A percentile compares a stretch with the other conserved stretches of the same genome.
These are phyloP conservation scores for Barnettozyma populi DNA, from an alignment of 805 yeast genomes.

Conservation along the genomic window DNA sequence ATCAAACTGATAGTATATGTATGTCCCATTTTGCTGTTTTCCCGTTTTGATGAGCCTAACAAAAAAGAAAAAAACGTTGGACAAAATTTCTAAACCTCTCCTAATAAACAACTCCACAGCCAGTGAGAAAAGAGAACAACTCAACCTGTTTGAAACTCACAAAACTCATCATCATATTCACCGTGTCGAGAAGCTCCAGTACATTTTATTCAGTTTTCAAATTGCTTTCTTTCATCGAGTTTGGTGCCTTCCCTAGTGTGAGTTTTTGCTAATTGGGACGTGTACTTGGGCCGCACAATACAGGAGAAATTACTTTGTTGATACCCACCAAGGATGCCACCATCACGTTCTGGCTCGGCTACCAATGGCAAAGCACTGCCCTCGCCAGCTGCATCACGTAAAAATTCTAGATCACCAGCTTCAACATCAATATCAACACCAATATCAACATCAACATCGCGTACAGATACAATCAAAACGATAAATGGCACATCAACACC, in stretches of 20 bases:
- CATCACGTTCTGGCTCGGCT: neutral
- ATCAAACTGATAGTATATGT: too few relatives aligned
- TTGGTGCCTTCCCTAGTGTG: neutral
- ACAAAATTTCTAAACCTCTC: neutral
- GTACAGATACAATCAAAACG: too few relatives aligned
- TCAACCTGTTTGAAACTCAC: neutral
- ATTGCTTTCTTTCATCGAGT: neutral
- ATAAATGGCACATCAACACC: neutral
- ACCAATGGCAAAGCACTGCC: neutral
- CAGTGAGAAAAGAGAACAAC: neutral
- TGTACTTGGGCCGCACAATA: neutral
- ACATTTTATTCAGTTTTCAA: neutral
- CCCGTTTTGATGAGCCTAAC: neutral
- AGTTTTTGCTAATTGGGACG: neutral
- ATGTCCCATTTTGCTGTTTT: neutral
- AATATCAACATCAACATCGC: neutral
- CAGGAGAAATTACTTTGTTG: neutral
- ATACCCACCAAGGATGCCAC: neutral
- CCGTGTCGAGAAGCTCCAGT: neutral
- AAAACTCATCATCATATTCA: neutral
- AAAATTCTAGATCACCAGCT: neutral
- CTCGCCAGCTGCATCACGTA: constrained; percentile 1
- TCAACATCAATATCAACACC: neutral
- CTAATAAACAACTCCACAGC: neutral
- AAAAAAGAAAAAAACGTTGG: constrained; percentile 11